Conservation (phyloP, 768 basidiomycete species). For the Rhodotorula graminis region DNA sequence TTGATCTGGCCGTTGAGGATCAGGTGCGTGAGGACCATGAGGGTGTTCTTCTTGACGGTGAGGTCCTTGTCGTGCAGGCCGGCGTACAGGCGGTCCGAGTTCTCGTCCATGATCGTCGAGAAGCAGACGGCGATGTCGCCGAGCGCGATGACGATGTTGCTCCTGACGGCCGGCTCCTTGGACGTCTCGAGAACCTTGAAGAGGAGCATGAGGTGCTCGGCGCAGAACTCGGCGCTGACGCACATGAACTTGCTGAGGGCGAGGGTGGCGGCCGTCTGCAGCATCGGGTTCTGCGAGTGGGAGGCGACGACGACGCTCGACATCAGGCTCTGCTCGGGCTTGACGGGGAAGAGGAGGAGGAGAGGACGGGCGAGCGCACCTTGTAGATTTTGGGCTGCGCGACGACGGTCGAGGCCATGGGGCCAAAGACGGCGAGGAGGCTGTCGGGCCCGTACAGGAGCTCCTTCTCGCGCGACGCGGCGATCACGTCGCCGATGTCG, state of each 20-base stretch:
- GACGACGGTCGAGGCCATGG: constrained; percentile 83
- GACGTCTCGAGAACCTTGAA: constrained; percentile 93
- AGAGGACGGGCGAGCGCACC: constrained; percentile 51
- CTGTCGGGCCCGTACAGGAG: constrained; percentile 77
- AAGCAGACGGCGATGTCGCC: constrained; percentile 98
- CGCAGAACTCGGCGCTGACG: constrained; percentile 89
- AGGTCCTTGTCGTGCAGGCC: constrained; percentile 81
- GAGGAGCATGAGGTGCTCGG: constrained; percentile 75
- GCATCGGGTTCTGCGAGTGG: constrained; percentile 64
- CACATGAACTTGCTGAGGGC: constrained; percentile 95
- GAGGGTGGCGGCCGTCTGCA: constrained; percentile 79
- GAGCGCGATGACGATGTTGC: constrained; percentile 94
- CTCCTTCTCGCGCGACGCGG: constrained; percentile 75
- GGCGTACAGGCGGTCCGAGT: constrained; percentile 88
- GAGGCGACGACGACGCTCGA: background rate
- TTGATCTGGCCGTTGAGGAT: constrained; percentile 99
- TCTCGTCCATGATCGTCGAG: constrained; percentile 93
- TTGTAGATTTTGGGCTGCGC: constrained; percentile 86
- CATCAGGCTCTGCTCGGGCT: too few species aligned
- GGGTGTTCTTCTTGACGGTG: constrained; percentile 95
- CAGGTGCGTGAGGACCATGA: constrained; percentile 78
- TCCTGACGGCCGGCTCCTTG: constrained; percentile 79
- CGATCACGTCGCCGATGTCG: constrained; percentile 90
- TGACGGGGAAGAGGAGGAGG: too few species aligned
- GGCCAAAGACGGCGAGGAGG: constrained; percentile 76